phyloP scores from a whole-genome alignment of 169 alveolate genomes.

The Plasmodium coatneyi region DNA sequence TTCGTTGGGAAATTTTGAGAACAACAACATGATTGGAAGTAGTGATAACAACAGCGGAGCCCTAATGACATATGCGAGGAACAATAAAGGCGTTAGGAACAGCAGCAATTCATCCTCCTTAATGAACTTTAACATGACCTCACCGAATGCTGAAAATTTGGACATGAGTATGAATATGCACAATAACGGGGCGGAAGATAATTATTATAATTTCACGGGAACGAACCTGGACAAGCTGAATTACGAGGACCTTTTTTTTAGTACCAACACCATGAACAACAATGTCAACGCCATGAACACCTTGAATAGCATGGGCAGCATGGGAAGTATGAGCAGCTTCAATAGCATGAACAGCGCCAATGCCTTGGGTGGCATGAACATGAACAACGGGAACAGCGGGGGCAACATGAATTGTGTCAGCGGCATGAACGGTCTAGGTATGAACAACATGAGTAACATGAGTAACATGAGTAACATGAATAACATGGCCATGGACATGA shows the following conservation, averaged over 20 bases:
- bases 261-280: neutral
- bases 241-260: constrained; percentile 40
- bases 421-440: neutral
- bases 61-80: neutral
- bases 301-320: neutral
- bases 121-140: constrained; percentile 1
- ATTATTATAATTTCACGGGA: constrained; percentile 1
- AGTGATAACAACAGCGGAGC: neutral
- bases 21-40: constrained; percentile 2
- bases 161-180: neutral
- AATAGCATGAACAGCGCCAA: neutral
- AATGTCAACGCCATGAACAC: neutral
- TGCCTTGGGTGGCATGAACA: neutral
- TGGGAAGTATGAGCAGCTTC: neutral
- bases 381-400: neutral
- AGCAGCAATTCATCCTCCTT: neutral
- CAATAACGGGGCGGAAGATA: constrained; percentile 14
- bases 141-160: neutral
- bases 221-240: constrained; percentile 8
- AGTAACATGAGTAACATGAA: neutral
- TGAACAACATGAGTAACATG: neutral
- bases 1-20: neutral
- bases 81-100: neutral
- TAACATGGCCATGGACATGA: too few species aligned
- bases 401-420: neutral